These are phyloP conservation scores for Taiozyma onychis DNA, from an alignment of 1,139 yeast species.

Conservation along the genomic window DNA sequence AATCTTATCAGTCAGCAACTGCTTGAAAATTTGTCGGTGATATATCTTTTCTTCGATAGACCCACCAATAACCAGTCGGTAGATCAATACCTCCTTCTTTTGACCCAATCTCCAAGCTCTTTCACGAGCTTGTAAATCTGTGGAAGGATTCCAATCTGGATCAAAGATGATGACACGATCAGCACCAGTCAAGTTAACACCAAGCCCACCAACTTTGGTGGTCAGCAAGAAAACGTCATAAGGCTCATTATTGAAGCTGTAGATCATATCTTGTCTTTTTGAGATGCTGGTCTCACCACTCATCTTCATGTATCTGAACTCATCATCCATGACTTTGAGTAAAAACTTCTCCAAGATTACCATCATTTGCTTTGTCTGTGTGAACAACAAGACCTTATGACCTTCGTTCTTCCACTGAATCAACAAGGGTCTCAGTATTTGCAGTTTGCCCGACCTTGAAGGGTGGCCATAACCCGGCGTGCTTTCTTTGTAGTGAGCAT, in stretches of 20 bases:
- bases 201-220: constrained; percentile 93
- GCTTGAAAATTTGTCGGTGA: constrained; percentile 94
- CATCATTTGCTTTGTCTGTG: constrained; percentile 93
- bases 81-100: constrained; percentile 87
- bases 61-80: constrained; percentile 89
- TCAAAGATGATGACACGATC: constrained; percentile 90
- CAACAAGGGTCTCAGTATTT: constrained; percentile 72
- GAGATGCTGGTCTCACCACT: constrained; percentile 89
- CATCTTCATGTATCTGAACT: constrained; percentile 68
- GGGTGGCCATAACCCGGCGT: constrained; percentile 58
- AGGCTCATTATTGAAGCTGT: constrained; percentile 62
- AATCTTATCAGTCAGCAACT: constrained; percentile 87
- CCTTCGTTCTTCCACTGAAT: constrained; percentile 73
- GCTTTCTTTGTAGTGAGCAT: constrained; percentile 41
- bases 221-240: constrained; percentile 71
- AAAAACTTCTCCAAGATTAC: constrained; percentile 75
- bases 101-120: constrained; percentile 98
- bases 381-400: constrained; percentile 75
- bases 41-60: constrained; percentile 95
- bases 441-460: constrained; percentile 80
- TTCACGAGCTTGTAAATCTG: constrained; percentile 95
- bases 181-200: constrained; percentile 92
- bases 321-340: constrained; percentile 31
- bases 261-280: constrained; percentile 73
- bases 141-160: constrained; percentile 99